Conservation (phyloP, 441 rosid genomes). For the Gossypium gossypioides region DNA sequence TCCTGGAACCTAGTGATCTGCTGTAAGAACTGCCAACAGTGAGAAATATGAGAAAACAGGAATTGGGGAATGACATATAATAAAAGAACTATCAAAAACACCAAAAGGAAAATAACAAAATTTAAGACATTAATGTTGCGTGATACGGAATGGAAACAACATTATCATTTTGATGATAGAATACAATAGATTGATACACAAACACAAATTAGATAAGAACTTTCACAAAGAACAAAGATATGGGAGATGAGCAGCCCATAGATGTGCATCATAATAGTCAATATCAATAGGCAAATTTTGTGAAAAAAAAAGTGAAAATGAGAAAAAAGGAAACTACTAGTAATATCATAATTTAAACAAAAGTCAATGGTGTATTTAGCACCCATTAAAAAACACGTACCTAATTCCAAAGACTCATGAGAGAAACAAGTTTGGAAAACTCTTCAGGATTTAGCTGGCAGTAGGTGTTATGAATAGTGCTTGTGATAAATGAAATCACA, state of each 20-base stretch:
- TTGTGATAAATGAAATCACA: neutral
- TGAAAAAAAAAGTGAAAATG: neutral
- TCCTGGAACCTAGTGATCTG: conserved; percentile 43
- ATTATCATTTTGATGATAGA: neutral
- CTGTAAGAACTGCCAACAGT: conserved; percentile 59
- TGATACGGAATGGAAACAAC: neutral
- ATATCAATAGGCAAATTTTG: neutral
- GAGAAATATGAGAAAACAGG: conserved; percentile 10
- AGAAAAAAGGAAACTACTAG: neutral
- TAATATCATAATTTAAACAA: neutral
- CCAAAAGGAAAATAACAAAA: neutral
- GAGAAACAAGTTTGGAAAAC: neutral
- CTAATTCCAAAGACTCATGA: neutral
- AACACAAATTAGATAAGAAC: neutral
- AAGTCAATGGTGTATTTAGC: neutral
- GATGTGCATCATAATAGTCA: neutral
- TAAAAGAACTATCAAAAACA: neutral
- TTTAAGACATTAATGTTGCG: neutral
- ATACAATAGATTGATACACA: neutral
- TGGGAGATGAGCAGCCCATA: neutral
- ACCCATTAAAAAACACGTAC: neutral
- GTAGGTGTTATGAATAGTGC: neutral
- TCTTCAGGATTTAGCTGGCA: neutral
- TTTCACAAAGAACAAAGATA: neutral
- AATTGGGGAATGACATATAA: neutral